Percentiles rank a stretch among this genome's conserved stretches.
Conservation (phyloP, 305 asterid species). For the Fraxinus xanthoxyloides region DNA sequence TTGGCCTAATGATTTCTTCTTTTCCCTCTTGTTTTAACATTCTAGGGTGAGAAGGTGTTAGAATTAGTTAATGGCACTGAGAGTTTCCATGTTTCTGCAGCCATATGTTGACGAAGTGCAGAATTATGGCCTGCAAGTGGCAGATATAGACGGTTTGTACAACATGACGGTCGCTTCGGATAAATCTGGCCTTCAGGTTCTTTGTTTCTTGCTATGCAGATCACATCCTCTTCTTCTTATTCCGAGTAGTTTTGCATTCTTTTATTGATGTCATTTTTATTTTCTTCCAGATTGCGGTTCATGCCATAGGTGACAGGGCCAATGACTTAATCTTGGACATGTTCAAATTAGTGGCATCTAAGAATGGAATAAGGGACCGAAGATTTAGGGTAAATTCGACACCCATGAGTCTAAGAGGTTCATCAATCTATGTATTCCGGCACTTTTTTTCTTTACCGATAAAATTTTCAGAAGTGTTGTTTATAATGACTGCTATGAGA, state of each 20-base stretch:
- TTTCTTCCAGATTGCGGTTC: slow-evolving; percentile 72
- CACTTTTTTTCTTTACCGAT: slow-evolving; percentile 6
- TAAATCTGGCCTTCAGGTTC: slow-evolving; percentile 89
- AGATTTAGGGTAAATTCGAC: slow-evolving; percentile 71
- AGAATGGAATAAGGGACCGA: slow-evolving; percentile 70
- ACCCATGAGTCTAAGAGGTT: slow-evolving; percentile 13
- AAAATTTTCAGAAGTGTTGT: slow-evolving; percentile 19
- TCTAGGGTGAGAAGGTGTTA: slow-evolving; percentile 13
- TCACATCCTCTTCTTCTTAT: slow-evolving; percentile 11
- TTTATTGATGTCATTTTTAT: slow-evolving; percentile 14
- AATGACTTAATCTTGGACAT: slow-evolving; percentile 82
- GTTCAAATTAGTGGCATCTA: slow-evolving; percentile 64
- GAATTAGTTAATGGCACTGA: slow-evolving; percentile 20
- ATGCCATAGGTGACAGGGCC: slow-evolving; percentile 94
- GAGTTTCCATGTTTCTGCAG: slow-evolving; percentile 38
- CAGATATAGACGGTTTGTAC: slow-evolving; percentile 53
- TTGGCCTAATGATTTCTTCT: slow-evolving; percentile 11
- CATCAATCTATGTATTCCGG: slow-evolving; percentile 6
- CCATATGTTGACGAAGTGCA: slow-evolving; percentile 72
- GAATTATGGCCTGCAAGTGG: slow-evolving; percentile 76
- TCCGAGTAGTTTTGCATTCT: background rate
- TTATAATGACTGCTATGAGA: slow-evolving; percentile 22
- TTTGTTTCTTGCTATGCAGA: slow-evolving; percentile 20
- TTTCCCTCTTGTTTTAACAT: background rate
- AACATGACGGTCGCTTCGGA: slow-evolving; percentile 72